Percentiles rank a stretch among this genome's conserved stretches.
Evolutionary conservation across 441 rosid genomes (phyloP).

Genomic region (Isatis lusitanica): DNA sequence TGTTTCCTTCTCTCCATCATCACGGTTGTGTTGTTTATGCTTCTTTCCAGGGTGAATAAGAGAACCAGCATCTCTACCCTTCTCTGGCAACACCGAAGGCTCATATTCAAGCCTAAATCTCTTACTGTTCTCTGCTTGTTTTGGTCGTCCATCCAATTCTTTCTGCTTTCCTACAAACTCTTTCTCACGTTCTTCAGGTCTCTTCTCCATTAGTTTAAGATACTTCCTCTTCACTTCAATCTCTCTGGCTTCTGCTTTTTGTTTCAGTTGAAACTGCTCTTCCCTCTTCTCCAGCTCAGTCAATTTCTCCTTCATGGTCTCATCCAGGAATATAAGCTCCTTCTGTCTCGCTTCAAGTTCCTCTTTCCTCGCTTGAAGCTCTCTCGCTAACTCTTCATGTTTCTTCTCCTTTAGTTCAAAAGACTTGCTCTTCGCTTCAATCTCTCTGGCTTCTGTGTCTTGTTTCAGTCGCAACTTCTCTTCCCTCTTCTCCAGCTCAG

Average conservation of each 20-base stretch:
- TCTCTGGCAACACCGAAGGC: background rate
- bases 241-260: background rate
- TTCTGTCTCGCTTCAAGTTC: constrained; percentile 17
- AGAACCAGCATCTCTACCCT: background rate
- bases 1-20: background rate
- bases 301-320: background rate
- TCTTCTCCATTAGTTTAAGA: background rate
- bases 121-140: constrained; percentile 1
- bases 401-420: constrained; percentile 2
- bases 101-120: background rate
- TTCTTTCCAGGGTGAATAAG: background rate
- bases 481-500: constrained; percentile 5
- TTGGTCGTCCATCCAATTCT: background rate
- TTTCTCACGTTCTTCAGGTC: background rate
- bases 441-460: background rate
- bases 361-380: background rate
- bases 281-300: constrained; percentile 7
- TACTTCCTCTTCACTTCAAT: background rate
- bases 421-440: background rate
- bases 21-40: background rate
- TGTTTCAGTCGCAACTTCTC: background rate
- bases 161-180: background rate
- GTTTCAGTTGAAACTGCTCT: background rate
- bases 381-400: background rate
- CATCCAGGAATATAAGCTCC: background rate